Conservation (phyloP, 345 rosid genomes). For the Durio zibethinus region DNA sequence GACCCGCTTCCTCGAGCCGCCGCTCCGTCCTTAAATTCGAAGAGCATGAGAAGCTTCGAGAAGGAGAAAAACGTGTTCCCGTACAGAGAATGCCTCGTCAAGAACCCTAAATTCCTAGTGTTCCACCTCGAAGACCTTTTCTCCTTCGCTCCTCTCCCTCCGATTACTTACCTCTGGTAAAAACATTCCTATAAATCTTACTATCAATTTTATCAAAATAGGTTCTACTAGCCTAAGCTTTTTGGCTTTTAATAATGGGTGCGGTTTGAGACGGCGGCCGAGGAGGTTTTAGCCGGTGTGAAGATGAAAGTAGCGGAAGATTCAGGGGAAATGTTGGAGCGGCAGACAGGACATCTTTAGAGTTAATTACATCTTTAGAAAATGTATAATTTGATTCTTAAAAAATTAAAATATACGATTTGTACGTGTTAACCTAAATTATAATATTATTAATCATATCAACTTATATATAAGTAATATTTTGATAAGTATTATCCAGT, state of each 20-base stretch:
- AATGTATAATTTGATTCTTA: too few relatives aligned
- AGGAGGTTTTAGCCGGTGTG: slow-evolving; percentile 75
- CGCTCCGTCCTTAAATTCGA: slow-evolving; percentile 76
- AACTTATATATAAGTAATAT: too few relatives aligned
- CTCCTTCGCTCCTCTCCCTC: slow-evolving; percentile 76
- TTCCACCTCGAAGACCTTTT: slow-evolving; percentile 81
- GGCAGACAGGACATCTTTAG: slow-evolving; percentile 60
- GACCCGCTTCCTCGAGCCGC: slow-evolving; percentile 31
- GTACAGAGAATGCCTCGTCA: slow-evolving; percentile 76
- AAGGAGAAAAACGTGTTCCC: slow-evolving; percentile 67
- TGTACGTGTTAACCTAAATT: too few relatives aligned
- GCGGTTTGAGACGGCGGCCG: slow-evolving; percentile 90
- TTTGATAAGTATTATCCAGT: too few relatives aligned
- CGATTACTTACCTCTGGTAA: slow-evolving; percentile 75
- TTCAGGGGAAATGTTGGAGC: slow-evolving; percentile 84
- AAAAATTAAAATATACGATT: too few relatives aligned
- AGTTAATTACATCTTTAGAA: slow-evolving; percentile 71
- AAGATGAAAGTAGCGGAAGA: slow-evolving; percentile 70
- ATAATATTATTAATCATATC: too few relatives aligned
- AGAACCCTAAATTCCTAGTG: slow-evolving; percentile 63
- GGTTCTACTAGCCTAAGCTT: background rate
- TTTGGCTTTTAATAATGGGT: background rate
- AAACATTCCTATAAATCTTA: background rate
- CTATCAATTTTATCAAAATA: background rate
- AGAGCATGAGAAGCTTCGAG: slow-evolving; percentile 81